Evolutionary conservation across 2,329 filamentous ascomycete genomes (phyloP).

Genomic region (Tothia fuscella): DNA sequence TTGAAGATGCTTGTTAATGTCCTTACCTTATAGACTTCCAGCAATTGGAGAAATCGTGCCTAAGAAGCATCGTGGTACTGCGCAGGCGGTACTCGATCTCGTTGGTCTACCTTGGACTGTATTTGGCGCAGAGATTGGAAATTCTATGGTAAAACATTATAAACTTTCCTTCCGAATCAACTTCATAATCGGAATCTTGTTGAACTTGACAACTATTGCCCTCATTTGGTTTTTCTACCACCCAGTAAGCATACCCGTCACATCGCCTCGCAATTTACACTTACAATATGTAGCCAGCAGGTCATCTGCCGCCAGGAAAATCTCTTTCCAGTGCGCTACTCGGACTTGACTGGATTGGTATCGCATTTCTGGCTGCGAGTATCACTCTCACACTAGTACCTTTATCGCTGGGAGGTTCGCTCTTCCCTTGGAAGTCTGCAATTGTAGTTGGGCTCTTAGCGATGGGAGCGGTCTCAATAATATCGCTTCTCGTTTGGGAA

Average conservation of each 20-base stretch:
- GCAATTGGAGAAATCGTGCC: constrained; percentile 9
- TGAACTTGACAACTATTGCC: constrained; percentile 1
- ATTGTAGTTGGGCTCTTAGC: background rate
- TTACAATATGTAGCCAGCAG: background rate
- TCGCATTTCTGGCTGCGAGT: constrained; percentile 6
- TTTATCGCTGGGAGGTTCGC: constrained; percentile 5
- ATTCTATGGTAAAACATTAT: constrained; percentile 7
- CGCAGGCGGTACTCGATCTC: constrained; percentile 10
- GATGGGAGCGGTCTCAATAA: background rate
- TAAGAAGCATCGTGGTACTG: constrained; percentile 10
- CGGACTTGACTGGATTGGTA: constrained; percentile 11
- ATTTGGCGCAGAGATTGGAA: constrained; percentile 7
- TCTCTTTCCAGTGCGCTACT: background rate
- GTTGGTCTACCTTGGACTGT: constrained; percentile 9
- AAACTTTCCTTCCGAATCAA: constrained; percentile 6
- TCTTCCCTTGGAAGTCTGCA: constrained; percentile 9
- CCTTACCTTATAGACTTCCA: background rate
- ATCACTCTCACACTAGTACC: constrained; percentile 6
- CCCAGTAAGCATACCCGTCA: background rate
- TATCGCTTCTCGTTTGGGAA: constrained; percentile 6
- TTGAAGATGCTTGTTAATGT: background rate
- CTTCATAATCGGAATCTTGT: constrained; percentile 8
- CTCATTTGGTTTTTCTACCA: constrained; percentile 9
- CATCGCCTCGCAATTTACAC: background rate
- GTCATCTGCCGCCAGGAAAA: background rate